Conservation (phyloP, 306 rosid species). For the Ormosia emarginata region DNA sequence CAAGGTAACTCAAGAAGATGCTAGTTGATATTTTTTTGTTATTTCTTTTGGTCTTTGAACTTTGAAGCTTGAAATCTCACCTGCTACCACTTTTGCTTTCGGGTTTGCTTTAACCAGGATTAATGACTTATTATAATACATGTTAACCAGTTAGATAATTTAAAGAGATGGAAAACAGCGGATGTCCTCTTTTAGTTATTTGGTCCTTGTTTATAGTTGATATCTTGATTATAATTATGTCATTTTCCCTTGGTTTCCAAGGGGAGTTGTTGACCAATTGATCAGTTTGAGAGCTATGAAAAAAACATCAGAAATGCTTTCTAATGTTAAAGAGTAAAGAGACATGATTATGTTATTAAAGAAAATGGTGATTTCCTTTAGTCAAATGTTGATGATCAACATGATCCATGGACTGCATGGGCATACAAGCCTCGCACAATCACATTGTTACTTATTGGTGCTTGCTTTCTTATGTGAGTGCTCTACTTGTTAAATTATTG, state of each 20-base stretch:
- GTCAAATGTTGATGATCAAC: constrained; percentile 54
- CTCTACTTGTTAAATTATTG: constrained; percentile 18
- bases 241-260: background rate
- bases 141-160: too few species aligned
- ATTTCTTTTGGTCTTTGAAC: too few species aligned
- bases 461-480: constrained; percentile 96
- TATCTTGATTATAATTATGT: background rate
- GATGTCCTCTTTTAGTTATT: too few species aligned
- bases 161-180: too few species aligned
- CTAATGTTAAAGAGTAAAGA: constrained; percentile 55
- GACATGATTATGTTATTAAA: constrained; percentile 44
- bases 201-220: too few species aligned
- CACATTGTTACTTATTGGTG: constrained; percentile 87
- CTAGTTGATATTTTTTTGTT: too few species aligned
- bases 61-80: too few species aligned
- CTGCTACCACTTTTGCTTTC: too few species aligned
- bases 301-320: background rate
- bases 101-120: too few species aligned
- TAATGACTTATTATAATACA: too few species aligned
- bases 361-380: constrained; percentile 65
- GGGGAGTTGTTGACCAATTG: background rate
- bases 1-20: too few species aligned
- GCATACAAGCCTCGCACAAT: constrained; percentile 98
- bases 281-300: background rate
- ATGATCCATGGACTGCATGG: constrained; percentile 99